Base-by-base conservation (phyloP, 2,329 filamentous ascomycete genomes). In the Alternaria triticina region DNA sequence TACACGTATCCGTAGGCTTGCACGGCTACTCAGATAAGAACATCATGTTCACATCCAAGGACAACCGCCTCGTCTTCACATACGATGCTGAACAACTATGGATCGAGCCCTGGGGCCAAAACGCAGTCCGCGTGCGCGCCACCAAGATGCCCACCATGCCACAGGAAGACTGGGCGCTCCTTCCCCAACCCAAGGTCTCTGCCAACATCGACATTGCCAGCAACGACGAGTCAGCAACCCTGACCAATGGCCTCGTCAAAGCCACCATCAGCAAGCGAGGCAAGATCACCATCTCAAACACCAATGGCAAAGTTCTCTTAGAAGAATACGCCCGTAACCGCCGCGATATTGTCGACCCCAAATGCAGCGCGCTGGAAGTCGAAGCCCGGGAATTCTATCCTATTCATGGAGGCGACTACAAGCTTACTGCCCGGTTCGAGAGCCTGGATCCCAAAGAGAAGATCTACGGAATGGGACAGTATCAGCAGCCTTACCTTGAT, bases 381-480 rank as follows among this genome's bases (percentile, higher is more conserved):
- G 82, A 87, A 62, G 86, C 86, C 1, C 85, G 88, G 17, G 87
- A 90, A 71, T 87, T 89, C 72, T 83, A 83, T 55, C 83, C 86
- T 0, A 82, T 85, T 3, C 76, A 82, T 0, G 87, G 87, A 6
- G 78, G 81, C 1, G 83, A 86, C 58, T 89, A 87, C 70, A 84
- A 87, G 56, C 78, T 90, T 9, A 89, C 87, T 0, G 80, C 85
- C 67, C 82, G 89, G 0, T 84, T 90, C 57, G 88, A 90, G 72
- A 86, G 85, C 2, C 72, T 86, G 2, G 68, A 85, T 57, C 76
- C 79, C 0, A 79, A 85, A 17, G 89, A 91, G 73, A 87, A 85
- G 71, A 86, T 91, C n/a, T 91, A 84, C 69, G 89, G 89, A 20
- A 90, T 90, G 88, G 89, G 89, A 0, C 89, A 91, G 75, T 90